Evolutionary conservation across 192 early-diverging fungal species (phyloP).

Genomic region (Coemansia sp.): DNA sequence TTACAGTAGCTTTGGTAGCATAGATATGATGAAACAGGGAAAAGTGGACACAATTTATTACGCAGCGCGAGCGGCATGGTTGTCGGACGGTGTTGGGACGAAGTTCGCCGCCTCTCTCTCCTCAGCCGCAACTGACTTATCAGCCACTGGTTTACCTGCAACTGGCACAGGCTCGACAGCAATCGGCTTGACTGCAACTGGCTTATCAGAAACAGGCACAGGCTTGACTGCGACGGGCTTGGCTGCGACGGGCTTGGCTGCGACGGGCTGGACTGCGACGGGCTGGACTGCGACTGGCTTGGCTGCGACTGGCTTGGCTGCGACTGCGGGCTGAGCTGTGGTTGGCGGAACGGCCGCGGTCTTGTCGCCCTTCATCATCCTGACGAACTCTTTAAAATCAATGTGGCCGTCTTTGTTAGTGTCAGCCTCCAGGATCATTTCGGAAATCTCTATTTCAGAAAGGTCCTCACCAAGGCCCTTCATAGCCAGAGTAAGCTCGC

Average conservation of each 20-base stretch:
- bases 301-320: background rate
- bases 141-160: background rate
- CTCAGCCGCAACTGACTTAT: background rate
- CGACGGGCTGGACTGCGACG: no score
- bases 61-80: background rate
- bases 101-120: background rate
- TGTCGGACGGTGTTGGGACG: background rate
- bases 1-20: background rate
- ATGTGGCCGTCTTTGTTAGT: slow-evolving; percentile 85
- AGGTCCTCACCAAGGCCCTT: slow-evolving; percentile 87
- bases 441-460: slow-evolving; percentile 73
- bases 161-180: background rate
- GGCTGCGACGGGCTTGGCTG: no score
- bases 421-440: slow-evolving; percentile 79
- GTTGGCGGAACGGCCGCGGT: background rate
- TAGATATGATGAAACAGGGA: background rate
- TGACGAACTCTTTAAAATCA: slow-evolving; percentile 87
- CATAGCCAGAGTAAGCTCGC: slow-evolving; percentile 89
- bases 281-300: background rate
- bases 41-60: background rate
- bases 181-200: no score
- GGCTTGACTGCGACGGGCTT: no score
- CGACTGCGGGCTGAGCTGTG: background rate
- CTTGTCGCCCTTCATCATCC: slow-evolving; percentile 47
- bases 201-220: no score